A percentile compares a stretch with the other conserved stretches of the same genome.
These are phyloP conservation scores for Trametes cinnabarina DNA, from an alignment of 768 basidiomycete genomes.

Conservation along the genomic window DNA sequence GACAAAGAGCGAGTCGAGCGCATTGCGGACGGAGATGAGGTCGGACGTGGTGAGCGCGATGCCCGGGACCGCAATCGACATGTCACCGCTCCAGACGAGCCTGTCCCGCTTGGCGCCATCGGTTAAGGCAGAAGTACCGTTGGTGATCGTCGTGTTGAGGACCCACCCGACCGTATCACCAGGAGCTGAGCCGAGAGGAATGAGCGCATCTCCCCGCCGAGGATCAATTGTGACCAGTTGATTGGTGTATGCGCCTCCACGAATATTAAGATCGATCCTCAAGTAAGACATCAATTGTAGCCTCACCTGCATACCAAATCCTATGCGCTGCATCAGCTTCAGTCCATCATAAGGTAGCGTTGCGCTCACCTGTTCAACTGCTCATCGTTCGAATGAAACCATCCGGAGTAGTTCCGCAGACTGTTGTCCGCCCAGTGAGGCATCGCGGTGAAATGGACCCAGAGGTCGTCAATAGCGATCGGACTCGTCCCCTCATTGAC, in stretches of 20 bases:
- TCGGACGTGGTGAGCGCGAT: conserved; percentile 16
- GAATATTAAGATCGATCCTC: neutral
- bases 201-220: conserved; percentile 9
- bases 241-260: conserved; percentile 15
- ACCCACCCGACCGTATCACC: conserved; percentile 7
- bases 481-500: conserved; percentile 2
- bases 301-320: conserved; percentile 17
- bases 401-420: conserved; percentile 11
- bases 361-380: conserved; percentile 11
- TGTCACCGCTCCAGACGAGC: conserved; percentile 22
- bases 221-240: conserved; percentile 17
- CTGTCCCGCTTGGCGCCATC: conserved; percentile 18
- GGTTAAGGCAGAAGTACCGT: conserved; percentile 14
- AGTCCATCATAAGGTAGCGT: neutral
- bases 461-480: conserved; percentile 11
- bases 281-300: too few relatives aligned
- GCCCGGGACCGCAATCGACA: conserved; percentile 17
- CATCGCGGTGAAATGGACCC: conserved; percentile 19
- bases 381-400: conserved; percentile 19
- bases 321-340: neutral
- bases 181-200: neutral
- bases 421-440: conserved; percentile 14
- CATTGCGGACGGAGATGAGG: conserved; percentile 15
- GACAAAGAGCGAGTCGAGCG: conserved; percentile 15
- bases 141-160: conserved; percentile 17